Base-by-base conservation (phyloP, 108 stramenopile genomes). In the Cyclotella baltica region DNA sequence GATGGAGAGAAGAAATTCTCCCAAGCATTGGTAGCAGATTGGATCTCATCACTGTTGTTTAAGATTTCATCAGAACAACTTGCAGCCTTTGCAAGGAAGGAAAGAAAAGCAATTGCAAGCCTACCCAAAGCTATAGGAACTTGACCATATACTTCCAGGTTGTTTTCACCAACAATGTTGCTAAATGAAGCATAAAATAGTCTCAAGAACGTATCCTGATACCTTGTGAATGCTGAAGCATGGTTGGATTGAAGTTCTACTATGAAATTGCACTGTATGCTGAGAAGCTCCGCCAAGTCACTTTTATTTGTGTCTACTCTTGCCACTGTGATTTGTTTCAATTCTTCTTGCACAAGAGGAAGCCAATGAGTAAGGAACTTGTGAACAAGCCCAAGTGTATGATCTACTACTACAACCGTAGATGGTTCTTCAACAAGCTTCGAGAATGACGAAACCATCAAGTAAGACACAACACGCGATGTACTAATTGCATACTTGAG, bases 341-440 rank as follows among this genome's bases (percentile, higher is more conserved):
- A 1, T 19, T 70, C 11, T 47, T 40, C 3, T 46, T n/a, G 4
- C 50, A 46, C 23, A 27, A n/a, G 33, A 11, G 35, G 33, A 35
- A 71, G 67, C 80, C 80, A 77, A 36, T 70, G 36, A 30, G 62
- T 62, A 57, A 79, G 78, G 34, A 79, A 79, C 20, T 48, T 38
- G 48, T 79, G 71, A 56, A 72, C 58, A 11, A 72, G 25, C 27
- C 27, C 29, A 34, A 77, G 25, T 30, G 61, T 35, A 28, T 76
- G 62, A 58, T 81, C 80, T 28, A 71, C 75, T 28, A 53, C 31
- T 3, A 9, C 28, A 22, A 33, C 61, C 27, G 50, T 25, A 27
- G 64, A 38, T 1, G 73, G 25, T 25, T 48, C 74, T 23, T 71
- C 75, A 13, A 51, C 67, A 11, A 81, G 43, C 46, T 76, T 77